phyloP scores from a whole-genome alignment of 305 asterid species.

The Fraxinus floribunda region DNA sequence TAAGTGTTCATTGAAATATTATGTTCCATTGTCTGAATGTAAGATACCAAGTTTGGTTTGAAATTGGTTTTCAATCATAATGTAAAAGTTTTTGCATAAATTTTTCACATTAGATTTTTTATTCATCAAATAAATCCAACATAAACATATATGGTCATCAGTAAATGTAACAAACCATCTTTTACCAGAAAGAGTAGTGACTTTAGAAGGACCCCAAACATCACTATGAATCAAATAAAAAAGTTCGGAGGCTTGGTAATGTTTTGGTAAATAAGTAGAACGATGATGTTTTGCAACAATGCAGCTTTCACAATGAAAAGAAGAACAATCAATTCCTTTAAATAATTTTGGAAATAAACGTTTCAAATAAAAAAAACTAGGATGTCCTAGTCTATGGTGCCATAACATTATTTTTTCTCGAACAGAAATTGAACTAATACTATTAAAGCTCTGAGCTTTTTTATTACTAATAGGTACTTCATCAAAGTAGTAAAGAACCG shows the following conservation, averaged over 20 bases:
- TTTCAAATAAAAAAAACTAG: background rate
- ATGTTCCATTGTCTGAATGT: background rate
- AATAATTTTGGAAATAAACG: background rate
- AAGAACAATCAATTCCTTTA: background rate
- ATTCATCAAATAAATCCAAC: background rate
- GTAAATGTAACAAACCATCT: background rate
- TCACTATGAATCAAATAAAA: background rate
- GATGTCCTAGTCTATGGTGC: background rate
- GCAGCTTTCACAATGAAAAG: background rate
- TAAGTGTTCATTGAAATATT: background rate
- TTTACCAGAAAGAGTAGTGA: background rate
- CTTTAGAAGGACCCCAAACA: background rate
- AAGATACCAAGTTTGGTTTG: background rate
- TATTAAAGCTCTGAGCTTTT: background rate
- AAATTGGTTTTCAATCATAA: background rate
- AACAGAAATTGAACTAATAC: background rate
- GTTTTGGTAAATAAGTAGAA: background rate
- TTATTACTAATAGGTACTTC: background rate
- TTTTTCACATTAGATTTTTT: background rate
- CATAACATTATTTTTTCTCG: background rate
- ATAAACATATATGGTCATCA: background rate
- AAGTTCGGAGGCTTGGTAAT: background rate
- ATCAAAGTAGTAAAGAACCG: background rate
- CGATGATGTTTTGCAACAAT: background rate
- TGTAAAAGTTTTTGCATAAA: background rate